These are phyloP conservation scores for Sporobolomyces phaffii DNA, from an alignment of 768 basidiomycete species.

Conservation along the genomic window DNA sequence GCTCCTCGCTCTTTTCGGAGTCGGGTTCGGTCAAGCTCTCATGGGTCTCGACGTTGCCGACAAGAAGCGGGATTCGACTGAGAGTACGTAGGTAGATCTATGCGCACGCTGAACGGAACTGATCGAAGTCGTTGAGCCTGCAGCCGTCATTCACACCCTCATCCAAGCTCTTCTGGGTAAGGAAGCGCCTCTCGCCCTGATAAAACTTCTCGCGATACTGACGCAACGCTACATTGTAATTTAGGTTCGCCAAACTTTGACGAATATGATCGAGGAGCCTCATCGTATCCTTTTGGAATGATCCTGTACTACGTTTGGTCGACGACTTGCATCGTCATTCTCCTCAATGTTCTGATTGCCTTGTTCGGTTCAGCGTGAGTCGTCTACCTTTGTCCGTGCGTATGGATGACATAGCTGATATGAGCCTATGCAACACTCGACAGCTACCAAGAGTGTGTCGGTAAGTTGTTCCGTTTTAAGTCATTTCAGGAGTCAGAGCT, in stretches of 20 bases:
- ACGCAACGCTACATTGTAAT: neutral
- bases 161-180: slow-evolving; percentile 49
- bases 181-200: too few species aligned
- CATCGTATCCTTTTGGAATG: slow-evolving; percentile 36
- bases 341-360: slow-evolving; percentile 52
- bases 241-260: slow-evolving; percentile 38
- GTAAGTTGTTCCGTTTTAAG: slow-evolving; percentile 4
- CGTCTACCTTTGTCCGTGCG: slow-evolving; percentile 21
- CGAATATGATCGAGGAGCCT: slow-evolving; percentile 17
- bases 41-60: slow-evolving; percentile 50
- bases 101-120: neutral
- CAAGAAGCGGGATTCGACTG: slow-evolving; percentile 39
- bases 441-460: slow-evolving; percentile 34
- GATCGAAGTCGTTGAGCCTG: neutral
- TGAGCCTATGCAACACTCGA: neutral
- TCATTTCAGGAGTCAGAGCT: too few species aligned
- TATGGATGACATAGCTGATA: neutral
- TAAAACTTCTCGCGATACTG: neutral
- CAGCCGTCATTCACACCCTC: slow-evolving; percentile 45
- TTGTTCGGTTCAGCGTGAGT: slow-evolving; percentile 47
- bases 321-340: slow-evolving; percentile 49
- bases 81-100: neutral
- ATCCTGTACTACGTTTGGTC: slow-evolving; percentile 45
- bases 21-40: slow-evolving; percentile 47
- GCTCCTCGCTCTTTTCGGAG: slow-evolving; percentile 39